Evolutionary conservation across 176 grass and related monocot genomes (phyloP), one percentile per base, ranked within the genome.

Genomic region (Triticum dicoccoides): DNA sequence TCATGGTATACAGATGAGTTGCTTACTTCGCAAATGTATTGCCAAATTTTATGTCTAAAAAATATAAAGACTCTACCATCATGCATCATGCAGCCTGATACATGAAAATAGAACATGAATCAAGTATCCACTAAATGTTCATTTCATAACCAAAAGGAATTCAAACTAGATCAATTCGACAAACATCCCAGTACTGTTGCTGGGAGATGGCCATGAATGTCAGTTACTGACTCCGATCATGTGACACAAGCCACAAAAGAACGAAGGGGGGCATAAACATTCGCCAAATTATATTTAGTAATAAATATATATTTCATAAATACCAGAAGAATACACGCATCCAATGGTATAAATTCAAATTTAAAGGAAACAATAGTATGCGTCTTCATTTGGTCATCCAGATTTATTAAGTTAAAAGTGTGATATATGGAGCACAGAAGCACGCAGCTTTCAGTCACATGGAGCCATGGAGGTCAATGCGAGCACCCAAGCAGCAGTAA

Each of bases 381-480:
- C 18, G 4, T 42, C 18, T 11, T 13, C 38, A 77, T 69, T 61
- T 82, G 29, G 27, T 23, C 59, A 61, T 45, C 24, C 18, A 64
- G 15, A 24, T 77, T 82, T 82, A 81, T 76, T 49, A 25, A 86
- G 37, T 51, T 38, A 68, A 45, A 86, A 61, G 25, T 75, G 9
- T 38, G 34, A 68, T 63, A 54, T 79, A 78, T 29, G 29, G 78
- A 86, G 66, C 51, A 77, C 1, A n/a, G 49, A 51, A 86, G 56
- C 51, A 70, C 2, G 12, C 67, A 41, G 71, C 47, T 30, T 77
- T 77, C 24, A 23, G 6, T 82, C 30, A 63, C 8, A 62, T 25
- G 15, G 39, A 84, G 17, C 25, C 11, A 70, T 29, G 17, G 17
- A 84, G 17, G 82, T 21, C 10, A 5, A 64, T 15, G 35, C 11